Evolutionary conservation across 805 yeast genomes (phyloP).

Genomic region (Clavispora asparagi): DNA sequence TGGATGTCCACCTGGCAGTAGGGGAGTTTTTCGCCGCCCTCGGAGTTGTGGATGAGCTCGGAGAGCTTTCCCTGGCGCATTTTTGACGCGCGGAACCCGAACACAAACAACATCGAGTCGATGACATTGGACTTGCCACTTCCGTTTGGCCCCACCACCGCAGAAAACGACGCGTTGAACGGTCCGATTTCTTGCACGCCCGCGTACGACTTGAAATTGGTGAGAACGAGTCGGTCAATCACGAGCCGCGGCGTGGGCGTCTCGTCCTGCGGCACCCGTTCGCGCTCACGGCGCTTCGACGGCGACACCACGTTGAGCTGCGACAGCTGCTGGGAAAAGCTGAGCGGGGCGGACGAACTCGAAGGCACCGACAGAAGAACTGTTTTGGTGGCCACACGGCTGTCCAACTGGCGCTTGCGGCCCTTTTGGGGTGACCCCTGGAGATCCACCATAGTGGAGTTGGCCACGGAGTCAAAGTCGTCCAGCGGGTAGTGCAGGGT

Average conservation of each 20-base stretch:
- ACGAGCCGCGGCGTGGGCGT: slow-evolving; percentile 55
- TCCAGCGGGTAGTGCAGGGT: neutral
- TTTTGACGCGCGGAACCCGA: slow-evolving; percentile 93
- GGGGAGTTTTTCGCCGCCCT: slow-evolving; percentile 47
- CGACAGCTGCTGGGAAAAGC: slow-evolving; percentile 27
- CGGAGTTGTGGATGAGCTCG: slow-evolving; percentile 90
- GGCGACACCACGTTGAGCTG: slow-evolving; percentile 20
- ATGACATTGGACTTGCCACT: slow-evolving; percentile 97
- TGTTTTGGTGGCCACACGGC: slow-evolving; percentile 2
- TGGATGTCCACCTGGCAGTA: slow-evolving; percentile 90
- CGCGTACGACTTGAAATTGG: slow-evolving; percentile 92
- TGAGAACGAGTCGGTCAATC: slow-evolving; percentile 65
- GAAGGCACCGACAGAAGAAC: slow-evolving; percentile 1
- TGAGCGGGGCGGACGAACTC: slow-evolving; percentile 9
- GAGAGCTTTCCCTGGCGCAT: slow-evolving; percentile 95
- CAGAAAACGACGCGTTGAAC: slow-evolving; percentile 87
- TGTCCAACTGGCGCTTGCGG: neutral
- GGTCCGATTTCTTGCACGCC: slow-evolving; percentile 94
- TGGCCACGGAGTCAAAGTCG: slow-evolving; percentile 1
- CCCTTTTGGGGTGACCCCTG: neutral
- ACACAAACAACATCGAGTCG: slow-evolving; percentile 92
- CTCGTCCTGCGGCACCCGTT: slow-evolving; percentile 2
- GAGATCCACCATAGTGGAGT: neutral
- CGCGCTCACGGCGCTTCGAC: slow-evolving; percentile 20
- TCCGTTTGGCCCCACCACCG: slow-evolving; percentile 98